Evolutionary conservation across 78 protist species (phyloP), one percentile per base, ranked within the genome.

Genomic region (Dictyostelium citrinum): DNA sequence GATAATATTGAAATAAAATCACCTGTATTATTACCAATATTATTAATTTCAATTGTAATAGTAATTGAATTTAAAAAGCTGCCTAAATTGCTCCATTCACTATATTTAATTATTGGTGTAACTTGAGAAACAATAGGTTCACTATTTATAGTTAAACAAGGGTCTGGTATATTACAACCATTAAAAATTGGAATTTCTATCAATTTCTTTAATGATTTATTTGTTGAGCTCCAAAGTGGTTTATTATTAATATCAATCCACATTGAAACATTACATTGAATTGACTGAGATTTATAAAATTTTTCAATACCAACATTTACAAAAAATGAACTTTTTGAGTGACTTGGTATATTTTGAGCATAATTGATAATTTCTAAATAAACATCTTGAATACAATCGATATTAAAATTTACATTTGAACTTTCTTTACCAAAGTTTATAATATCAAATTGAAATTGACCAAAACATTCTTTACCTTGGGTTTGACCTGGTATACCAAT

Each of bases 111-210:
- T 14, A 5, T 6, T 70, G 77, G 43, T 9, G 8, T 16, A 31
- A 17, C 39, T 6, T 70, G 12, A 14, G 81, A 35, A 1, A 75
- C 9, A 7, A 41, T 43, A 9, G 81, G 81, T 33, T 75, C 16
- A 37, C 31, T 41, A n/a, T 75, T 43, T 7, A 75, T 16, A 22
- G 10, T 6, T 22, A 41, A 24, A 75, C 81, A 75, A 16, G 81
- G 81, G n/a, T 75, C 81, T 41, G 60, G 60, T 35, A 75, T 75
- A 41, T 75, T 75, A n/a, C 81, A 75, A 20, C 81, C 81, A 8
- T 20, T 75, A 29, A 41, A 75, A 43, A 43, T 35, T 43, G 81
- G 58, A n/a, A 75, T n/a, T 24, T 43, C 45, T 7, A 39, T 4
- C 9, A 16, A 2, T 22, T 75, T 75, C 8, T 39, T 7, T 0